Conservation (phyloP, 1,284 basidiomycete genomes). For the Ganoderma lingzhi region DNA sequence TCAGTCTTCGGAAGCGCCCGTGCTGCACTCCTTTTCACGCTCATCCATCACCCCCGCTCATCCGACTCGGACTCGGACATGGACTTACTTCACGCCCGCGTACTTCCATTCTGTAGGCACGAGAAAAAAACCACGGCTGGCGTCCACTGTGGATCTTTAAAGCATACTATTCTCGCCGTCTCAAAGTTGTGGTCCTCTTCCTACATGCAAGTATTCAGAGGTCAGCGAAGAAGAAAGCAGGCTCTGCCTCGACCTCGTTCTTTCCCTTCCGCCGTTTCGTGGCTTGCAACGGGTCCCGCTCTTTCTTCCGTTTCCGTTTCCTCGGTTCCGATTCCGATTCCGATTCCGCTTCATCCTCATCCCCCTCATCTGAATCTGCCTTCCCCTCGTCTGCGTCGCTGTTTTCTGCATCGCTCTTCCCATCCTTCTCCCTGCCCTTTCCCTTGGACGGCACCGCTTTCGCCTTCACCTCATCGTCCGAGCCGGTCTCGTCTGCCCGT, state of each 20-base stretch:
- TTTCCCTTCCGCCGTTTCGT: conserved; percentile 65
- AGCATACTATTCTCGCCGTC: neutral
- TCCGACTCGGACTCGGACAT: no score
- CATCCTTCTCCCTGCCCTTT: conserved; percentile 45
- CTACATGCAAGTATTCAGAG: conserved; percentile 48
- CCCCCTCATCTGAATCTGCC: conserved; percentile 44
- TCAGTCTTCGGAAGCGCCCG: conserved; percentile 20
- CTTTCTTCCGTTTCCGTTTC: conserved; percentile 66
- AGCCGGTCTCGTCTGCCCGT: neutral
- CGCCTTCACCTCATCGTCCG: neutral
- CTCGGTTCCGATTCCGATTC: conserved; percentile 48
- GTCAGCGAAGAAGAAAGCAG: conserved; percentile 80
- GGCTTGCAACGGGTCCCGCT: conserved; percentile 53
- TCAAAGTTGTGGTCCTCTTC: neutral
- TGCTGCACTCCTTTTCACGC: conserved; percentile 32
- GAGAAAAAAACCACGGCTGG: conserved; percentile 10
- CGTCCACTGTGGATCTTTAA: neutral
- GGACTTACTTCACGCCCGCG: conserved; percentile 12
- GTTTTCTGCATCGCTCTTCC: conserved; percentile 49
- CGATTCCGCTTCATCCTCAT: conserved; percentile 39
- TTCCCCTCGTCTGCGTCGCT: conserved; percentile 44
- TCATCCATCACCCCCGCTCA: conserved; percentile 9
- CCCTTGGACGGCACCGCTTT: neutral
- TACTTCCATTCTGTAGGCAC: conserved; percentile 5
- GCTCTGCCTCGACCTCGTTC: conserved; percentile 60